These are phyloP conservation scores for Umbelopsis vinacea DNA, from an alignment of 192 early-diverging fungal genomes.

Conservation along the genomic window DNA sequence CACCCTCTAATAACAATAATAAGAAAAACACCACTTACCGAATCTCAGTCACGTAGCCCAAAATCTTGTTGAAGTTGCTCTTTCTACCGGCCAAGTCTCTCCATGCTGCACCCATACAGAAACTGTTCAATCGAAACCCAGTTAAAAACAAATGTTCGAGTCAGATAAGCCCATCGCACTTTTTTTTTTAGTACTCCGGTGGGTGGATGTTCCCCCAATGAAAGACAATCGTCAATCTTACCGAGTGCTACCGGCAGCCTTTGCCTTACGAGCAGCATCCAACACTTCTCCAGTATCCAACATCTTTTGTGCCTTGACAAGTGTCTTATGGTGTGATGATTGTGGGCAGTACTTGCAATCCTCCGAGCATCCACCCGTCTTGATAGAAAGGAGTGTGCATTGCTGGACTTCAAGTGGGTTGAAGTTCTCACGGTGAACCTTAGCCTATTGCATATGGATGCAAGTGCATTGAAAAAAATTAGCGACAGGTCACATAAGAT, in stretches of 20 bases:
- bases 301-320: constrained; percentile 71
- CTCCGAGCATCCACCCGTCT: constrained; percentile 84
- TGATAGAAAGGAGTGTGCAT: constrained; percentile 80
- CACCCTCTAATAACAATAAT: no score
- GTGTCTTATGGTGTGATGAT: constrained; percentile 74
- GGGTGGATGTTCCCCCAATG: neutral
- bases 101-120: constrained; percentile 92
- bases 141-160: constrained; percentile 22
- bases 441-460: constrained; percentile 51
- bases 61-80: constrained; percentile 81
- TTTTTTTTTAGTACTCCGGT: constrained; percentile 19
- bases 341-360: constrained; percentile 87
- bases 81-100: constrained; percentile 79
- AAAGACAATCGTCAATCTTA: constrained; percentile 11
- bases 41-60: constrained; percentile 75
- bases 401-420: constrained; percentile 77
- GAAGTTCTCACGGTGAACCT: constrained; percentile 73
- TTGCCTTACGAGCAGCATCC: constrained; percentile 70
- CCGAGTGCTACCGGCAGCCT: constrained; percentile 77
- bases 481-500: no score
- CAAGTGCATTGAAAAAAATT: constrained; percentile 15
- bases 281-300: constrained; percentile 72
- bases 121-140: constrained; percentile 39
- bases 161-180: constrained; percentile 12
- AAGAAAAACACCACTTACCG: constrained; percentile 48